Evolutionary conservation across 352 stramenopile species (phyloP), one percentile per base, ranked within the genome.

Genomic region (Phytophthora citrophthora): DNA sequence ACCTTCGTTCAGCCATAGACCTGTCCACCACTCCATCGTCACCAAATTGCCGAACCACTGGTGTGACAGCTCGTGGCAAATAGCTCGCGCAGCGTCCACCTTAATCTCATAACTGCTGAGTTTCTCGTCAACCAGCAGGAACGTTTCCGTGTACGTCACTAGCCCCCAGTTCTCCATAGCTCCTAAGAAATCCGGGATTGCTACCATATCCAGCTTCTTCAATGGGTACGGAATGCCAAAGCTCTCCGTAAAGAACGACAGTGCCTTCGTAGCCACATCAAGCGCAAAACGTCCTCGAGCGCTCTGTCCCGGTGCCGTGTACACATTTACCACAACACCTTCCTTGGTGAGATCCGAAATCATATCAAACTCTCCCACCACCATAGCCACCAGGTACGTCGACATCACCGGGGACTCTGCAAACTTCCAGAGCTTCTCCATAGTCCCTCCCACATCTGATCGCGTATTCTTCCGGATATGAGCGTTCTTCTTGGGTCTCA

Each of bases 41-140:
- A 99, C 97, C 3, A 99, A 83, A 70, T 99, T 99, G 34, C 97
- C 96, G 60, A 99, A 99, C 85, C 82, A 92, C 62, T 99, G 96
- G 79, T 99, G 97, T 4, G 97, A 97, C 1, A 99, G 76, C 75
- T 99, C 97, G 72, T 99, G 97, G 38, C 91, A 98, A 16, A 99
- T 97, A 0, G 98, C 96, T 6, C 90, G 93, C 26, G 95, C 96
- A 9, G 98, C 94, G 15, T 82, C 68, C 2, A 79, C 77, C 64
- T 83, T 85, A 51, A 73, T 79, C 36, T 83, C 72, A 23, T 88
- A 76, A 46, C 79, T 88, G 8, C 67, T 88, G 18, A 89, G 71
- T 29, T 75, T 74, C 26, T 79, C 64, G 29, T 96, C 88, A 24
- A 97, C 91, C 18, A 98, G 68, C 49, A 98, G 69, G 57, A 84